Percentiles rank a stretch among this genome's conserved stretches.
These are phyloP conservation scores for Neostapfia colusana DNA, from an alignment of 176 grass and related monocot genomes.

Conservation along the genomic window DNA sequence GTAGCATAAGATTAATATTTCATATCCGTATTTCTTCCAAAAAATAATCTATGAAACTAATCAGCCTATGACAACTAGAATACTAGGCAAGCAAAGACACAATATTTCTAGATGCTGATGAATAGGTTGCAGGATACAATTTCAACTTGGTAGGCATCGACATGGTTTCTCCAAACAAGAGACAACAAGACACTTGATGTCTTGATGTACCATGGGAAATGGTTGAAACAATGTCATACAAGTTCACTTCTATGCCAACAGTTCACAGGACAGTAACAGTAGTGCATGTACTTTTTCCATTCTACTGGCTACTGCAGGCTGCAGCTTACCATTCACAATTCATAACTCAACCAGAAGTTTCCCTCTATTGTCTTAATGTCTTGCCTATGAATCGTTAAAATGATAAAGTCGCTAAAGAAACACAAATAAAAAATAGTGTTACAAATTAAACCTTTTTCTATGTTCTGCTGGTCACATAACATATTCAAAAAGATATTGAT, in stretches of 20 bases:
- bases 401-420: too few relatives aligned
- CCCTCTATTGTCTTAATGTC: too few relatives aligned
- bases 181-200: conserved; percentile 3
- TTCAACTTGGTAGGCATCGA: conserved; percentile 2
- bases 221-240: background rate
- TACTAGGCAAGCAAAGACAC: background rate
- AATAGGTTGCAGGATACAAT: background rate
- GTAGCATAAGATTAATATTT: conserved; percentile 11
- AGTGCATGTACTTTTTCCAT: background rate
- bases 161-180: conserved; percentile 17
- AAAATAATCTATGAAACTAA: background rate
- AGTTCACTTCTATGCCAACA: background rate
- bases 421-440: too few relatives aligned
- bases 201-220: background rate
- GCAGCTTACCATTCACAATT: background rate
- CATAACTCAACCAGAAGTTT: background rate
- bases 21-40: conserved; percentile 10
- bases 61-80: conserved; percentile 11
- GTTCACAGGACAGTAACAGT: background rate
- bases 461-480: background rate
- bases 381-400: background rate
- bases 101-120: conserved; percentile 3
- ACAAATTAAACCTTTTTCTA: background rate
- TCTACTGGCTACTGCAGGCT: conserved; percentile 3
- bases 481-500: background rate